Percentiles rank a stretch among this genome's conserved stretches.
These are phyloP conservation scores for Gossypium australe DNA, from an alignment of 345 rosid species.

Conservation along the genomic window DNA sequence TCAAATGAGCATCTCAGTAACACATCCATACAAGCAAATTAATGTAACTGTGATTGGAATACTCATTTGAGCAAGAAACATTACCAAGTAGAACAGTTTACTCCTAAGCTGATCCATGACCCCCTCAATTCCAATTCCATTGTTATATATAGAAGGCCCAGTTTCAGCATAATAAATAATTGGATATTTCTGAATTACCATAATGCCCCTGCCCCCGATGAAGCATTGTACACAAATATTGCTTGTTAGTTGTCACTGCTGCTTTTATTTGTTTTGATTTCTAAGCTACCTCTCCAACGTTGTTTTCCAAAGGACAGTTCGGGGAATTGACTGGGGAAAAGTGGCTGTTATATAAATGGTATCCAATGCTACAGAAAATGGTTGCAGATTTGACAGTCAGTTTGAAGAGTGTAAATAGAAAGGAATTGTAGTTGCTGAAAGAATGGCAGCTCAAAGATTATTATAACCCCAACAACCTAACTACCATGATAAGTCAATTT, in stretches of 20 bases:
- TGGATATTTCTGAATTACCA: conserved; percentile 5
- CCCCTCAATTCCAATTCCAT: not conserved
- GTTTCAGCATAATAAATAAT: not conserved
- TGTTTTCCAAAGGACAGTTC: not conserved
- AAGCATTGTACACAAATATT: not conserved
- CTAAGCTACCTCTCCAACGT: not conserved
- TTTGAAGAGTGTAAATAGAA: not conserved
- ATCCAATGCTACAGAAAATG: not conserved
- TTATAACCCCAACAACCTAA: not conserved
- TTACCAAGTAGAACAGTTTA: conserved; percentile 21
- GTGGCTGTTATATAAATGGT: too few species aligned
- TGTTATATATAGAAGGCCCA: conserved; percentile 6
- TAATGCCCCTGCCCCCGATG: not conserved
- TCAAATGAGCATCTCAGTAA: conserved; percentile 38
- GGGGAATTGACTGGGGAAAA: not conserved
- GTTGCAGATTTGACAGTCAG: conserved; percentile 15
- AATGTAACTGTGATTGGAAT: conserved; percentile 28
- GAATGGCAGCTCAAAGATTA: conserved; percentile 28
- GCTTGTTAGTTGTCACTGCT: not conserved
- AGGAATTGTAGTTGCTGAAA: conserved; percentile 28
- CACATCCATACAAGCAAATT: not conserved
- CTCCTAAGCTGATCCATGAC: not conserved
- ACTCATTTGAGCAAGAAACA: conserved; percentile 57
- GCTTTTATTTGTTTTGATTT: not conserved
- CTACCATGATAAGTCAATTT: not conserved